phyloP scores from a whole-genome alignment of 345 rosid genomes.

The Eucalyptus grandis region DNA sequence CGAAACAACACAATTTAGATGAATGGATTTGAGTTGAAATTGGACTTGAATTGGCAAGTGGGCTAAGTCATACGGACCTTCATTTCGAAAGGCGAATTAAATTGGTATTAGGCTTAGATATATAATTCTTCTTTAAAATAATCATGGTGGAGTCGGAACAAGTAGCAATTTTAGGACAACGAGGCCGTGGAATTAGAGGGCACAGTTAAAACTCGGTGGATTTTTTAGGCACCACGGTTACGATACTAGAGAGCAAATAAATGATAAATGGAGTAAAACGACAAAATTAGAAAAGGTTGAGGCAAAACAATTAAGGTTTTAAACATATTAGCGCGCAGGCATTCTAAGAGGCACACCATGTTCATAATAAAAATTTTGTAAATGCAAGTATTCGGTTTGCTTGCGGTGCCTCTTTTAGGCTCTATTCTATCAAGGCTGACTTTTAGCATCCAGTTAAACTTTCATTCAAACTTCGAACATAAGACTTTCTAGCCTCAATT shows the following conservation, averaged over 20 bases:
- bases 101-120: neutral
- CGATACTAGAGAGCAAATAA: rapidly evolving
- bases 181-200: neutral
- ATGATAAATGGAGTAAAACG: neutral
- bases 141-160: neutral
- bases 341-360: rapidly evolving
- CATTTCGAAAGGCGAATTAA: neutral
- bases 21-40: neutral
- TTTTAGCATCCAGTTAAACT: too few relatives aligned
- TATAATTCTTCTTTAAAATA: neutral
- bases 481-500: too few relatives aligned
- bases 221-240: rapidly evolving
- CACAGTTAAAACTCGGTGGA: rapidly evolving
- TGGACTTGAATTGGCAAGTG: neutral
- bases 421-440: rapidly evolving
- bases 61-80: neutral
- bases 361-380: neutral
- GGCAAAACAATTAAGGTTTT: neutral
- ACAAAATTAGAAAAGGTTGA: too few relatives aligned
- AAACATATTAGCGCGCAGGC: rapidly evolving
- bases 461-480: too few relatives aligned
- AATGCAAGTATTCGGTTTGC: too few relatives aligned
- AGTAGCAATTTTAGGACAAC: neutral
- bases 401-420: neutral
- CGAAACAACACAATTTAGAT: too few relatives aligned